phyloP scores from a whole-genome alignment of 23 red algal species.

The Gracilariopsis chorda region DNA sequence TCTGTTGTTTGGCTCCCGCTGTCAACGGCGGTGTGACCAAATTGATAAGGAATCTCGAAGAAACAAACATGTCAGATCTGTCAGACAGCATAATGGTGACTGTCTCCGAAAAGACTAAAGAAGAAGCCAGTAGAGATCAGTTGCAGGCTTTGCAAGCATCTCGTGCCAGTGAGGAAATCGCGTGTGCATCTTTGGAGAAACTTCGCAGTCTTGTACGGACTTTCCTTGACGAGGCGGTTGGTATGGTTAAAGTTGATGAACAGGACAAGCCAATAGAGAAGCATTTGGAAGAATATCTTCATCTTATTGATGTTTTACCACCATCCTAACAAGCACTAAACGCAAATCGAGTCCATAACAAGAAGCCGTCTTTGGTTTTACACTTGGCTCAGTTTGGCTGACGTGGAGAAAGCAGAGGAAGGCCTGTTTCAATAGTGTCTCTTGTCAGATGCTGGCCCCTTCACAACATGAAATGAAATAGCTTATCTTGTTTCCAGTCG shows the following conservation, averaged over 20 bases:
- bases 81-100: not conserved
- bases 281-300: constrained; percentile 17
- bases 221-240: constrained; percentile 36
- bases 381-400: too few species aligned
- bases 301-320: not conserved
- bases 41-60: not conserved
- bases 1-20: not conserved
- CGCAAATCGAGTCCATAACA: too few species aligned
- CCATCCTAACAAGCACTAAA: too few species aligned
- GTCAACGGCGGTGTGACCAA: not conserved
- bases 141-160: not conserved
- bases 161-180: constrained; percentile 9
- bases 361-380: too few species aligned
- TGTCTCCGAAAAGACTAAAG: not conserved
- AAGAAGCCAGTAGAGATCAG: not conserved
- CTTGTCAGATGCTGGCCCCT: too few species aligned
- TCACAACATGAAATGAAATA: too few species aligned
- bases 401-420: too few species aligned
- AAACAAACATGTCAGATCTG: not conserved
- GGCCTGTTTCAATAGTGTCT: too few species aligned
- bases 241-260: not conserved
- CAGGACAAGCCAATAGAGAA: not conserved
- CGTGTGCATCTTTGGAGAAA: not conserved
- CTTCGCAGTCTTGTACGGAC: constrained; percentile 6
- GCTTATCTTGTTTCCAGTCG: too few species aligned